Percentiles rank a stretch among this genome's conserved stretches.
phyloP scores from a whole-genome alignment of 345 rosid species.

The Geranium brycei region DNA sequence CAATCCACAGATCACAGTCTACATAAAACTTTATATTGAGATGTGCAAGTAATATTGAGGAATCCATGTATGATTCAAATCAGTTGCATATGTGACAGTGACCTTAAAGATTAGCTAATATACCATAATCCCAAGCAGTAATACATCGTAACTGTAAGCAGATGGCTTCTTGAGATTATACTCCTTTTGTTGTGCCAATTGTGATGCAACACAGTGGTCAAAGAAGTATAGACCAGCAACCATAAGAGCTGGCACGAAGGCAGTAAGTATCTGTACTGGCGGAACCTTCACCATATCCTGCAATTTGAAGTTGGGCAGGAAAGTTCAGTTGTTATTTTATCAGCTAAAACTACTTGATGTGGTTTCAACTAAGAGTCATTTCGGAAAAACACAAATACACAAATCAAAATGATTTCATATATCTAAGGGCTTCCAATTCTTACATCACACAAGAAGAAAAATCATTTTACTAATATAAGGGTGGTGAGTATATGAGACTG shows the following conservation, averaged over 20 bases:
- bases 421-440: no score
- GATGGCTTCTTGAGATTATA: constrained; percentile 19
- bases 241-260: constrained; percentile 16
- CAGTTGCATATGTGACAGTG: background rate
- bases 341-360: background rate
- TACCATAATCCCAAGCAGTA: constrained; percentile 15
- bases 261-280: constrained; percentile 9
- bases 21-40: background rate
- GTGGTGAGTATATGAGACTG: no score
- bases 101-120: background rate
- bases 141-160: constrained; percentile 15
- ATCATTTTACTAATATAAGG: no score
- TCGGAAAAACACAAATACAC: background rate
- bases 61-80: background rate
- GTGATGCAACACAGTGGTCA: constrained; percentile 20
- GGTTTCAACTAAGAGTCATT: background rate
- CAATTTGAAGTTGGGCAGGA: background rate
- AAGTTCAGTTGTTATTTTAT: background rate
- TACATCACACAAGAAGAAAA: background rate
- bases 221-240: constrained; percentile 19
- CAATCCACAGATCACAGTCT: constrained; percentile 32
- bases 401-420: background rate
- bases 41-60: background rate
- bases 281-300: constrained; percentile 18
- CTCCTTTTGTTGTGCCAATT: constrained; percentile 21